These are phyloP conservation scores for Byssothecium circinans DNA, from an alignment of 2,329 filamentous ascomycete genomes.

Conservation along the genomic window DNA sequence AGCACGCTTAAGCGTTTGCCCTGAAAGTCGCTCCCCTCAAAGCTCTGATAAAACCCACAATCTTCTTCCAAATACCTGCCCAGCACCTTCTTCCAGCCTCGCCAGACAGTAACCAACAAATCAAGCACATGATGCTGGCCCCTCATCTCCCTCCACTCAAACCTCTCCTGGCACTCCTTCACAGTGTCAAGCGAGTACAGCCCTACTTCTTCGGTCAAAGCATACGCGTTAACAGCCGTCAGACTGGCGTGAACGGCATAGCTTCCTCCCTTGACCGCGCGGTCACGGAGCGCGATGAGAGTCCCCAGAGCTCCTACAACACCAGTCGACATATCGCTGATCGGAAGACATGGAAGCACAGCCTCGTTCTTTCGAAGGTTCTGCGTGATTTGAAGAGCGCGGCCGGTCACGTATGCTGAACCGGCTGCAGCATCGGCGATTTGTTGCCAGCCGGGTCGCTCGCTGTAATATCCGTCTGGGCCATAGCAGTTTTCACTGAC, in stretches of 20 bases:
- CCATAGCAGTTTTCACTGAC: slow-evolving; percentile 57
- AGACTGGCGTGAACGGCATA: slow-evolving; percentile 24
- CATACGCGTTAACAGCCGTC: slow-evolving; percentile 33
- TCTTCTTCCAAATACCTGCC: slow-evolving; percentile 18
- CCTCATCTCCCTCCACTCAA: slow-evolving; percentile 29
- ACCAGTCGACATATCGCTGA: slow-evolving; percentile 34
- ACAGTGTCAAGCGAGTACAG: slow-evolving; percentile 33
- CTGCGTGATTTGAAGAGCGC: slow-evolving; percentile 27
- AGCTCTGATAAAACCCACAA: slow-evolving; percentile 24
- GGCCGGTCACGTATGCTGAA: slow-evolving; percentile 43
- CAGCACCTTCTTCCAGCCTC: slow-evolving; percentile 30
- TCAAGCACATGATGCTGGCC: slow-evolving; percentile 33
- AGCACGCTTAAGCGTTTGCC: slow-evolving; percentile 28
- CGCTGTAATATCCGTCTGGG: slow-evolving; percentile 49
- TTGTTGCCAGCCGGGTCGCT: slow-evolving; percentile 56
- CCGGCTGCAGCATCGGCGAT: slow-evolving; percentile 47
- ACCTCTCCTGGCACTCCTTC: slow-evolving; percentile 27
- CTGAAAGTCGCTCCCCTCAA: slow-evolving; percentile 22
- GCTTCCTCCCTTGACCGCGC: slow-evolving; percentile 23
- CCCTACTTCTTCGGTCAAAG: slow-evolving; percentile 37
- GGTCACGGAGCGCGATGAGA: slow-evolving; percentile 28
- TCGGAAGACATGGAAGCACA: slow-evolving; percentile 30
- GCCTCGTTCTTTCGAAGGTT: slow-evolving; percentile 27
- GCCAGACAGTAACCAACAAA: slow-evolving; percentile 28
- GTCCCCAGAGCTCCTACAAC: slow-evolving; percentile 26